A percentile compares a stretch with the other conserved stretches of the same genome.
phyloP scores from a whole-genome alignment of 164 flowering plant genomes.

The Macadamia integrifolia region DNA sequence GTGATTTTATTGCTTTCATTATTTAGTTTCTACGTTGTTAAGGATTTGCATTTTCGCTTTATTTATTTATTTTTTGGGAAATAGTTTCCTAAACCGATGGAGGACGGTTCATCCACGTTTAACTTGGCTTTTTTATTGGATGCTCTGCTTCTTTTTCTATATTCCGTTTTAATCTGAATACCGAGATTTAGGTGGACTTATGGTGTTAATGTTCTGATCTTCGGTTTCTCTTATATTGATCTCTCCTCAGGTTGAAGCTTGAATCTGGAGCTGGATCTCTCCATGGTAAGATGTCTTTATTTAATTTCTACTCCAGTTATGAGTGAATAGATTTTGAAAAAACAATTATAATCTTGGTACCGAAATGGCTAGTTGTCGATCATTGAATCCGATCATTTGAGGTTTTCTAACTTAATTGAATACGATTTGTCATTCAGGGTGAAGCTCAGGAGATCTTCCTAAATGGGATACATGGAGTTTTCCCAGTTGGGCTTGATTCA shows the following conservation, averaged over 20 bases:
- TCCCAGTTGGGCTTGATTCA: conserved; percentile 33
- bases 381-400: not conserved
- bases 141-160: not conserved
- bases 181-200: conserved; percentile 15
- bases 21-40: not conserved
- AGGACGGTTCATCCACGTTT: no score
- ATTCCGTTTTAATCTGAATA: not conserved
- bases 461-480: conserved; percentile 31
- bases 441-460: conserved; percentile 59
- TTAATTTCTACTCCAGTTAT: not conserved
- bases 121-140: not conserved
- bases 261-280: conserved; percentile 25
- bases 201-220: conserved; percentile 18
- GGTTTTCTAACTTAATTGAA: conserved; percentile 2
- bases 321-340: not conserved
- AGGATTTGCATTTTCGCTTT: not conserved
- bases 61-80: not conserved
- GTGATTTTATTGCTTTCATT: not conserved
- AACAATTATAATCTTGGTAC: not conserved
- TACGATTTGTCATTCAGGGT: conserved; percentile 41
- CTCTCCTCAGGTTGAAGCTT: conserved; percentile 32
- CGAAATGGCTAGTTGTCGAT: not conserved
- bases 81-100: no score
- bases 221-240: conserved; percentile 13
- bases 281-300: conserved; percentile 41